phyloP scores from a whole-genome alignment of 176 grass and related monocot species.

The Avena atlantica region DNA sequence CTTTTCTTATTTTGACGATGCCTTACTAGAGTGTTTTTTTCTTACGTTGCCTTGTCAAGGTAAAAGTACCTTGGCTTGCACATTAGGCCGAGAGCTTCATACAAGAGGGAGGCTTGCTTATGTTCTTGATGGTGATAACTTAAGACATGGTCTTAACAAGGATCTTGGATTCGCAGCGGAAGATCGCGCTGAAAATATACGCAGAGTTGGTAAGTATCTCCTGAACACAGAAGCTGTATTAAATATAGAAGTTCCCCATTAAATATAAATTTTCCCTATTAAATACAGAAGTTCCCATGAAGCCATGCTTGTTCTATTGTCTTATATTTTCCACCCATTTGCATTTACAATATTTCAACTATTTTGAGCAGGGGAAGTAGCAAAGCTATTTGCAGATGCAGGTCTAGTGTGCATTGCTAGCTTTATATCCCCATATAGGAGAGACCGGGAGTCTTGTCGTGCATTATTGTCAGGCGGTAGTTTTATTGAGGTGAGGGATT shows the following conservation, averaged over 20 bases:
- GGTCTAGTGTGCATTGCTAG: slow-evolving; percentile 95
- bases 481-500: slow-evolving; percentile 85
- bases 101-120: slow-evolving; percentile 82
- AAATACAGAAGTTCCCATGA: neutral
- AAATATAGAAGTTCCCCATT: neutral
- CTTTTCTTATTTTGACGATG: neutral
- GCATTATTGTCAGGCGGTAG: slow-evolving; percentile 71
- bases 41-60: slow-evolving; percentile 49
- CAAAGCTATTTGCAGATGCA: slow-evolving; percentile 92
- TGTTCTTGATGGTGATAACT: slow-evolving; percentile 94
- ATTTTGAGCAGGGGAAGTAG: slow-evolving; percentile 82
- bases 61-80: slow-evolving; percentile 96
- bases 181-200: slow-evolving; percentile 92
- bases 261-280: neutral
- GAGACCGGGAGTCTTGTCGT: slow-evolving; percentile 80
- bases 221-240: neutral
- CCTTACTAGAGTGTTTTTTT: neutral
- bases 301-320: neutral
- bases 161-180: slow-evolving; percentile 90
- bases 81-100: slow-evolving; percentile 74
- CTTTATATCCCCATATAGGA: slow-evolving; percentile 95
- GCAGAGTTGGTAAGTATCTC: slow-evolving; percentile 70
- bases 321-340: neutral
- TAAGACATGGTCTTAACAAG: slow-evolving; percentile 92
- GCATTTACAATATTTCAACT: slow-evolving; percentile 27